Base-by-base conservation (phyloP, 768 basidiomycete genomes). In the Cystobasidium tubakii region DNA sequence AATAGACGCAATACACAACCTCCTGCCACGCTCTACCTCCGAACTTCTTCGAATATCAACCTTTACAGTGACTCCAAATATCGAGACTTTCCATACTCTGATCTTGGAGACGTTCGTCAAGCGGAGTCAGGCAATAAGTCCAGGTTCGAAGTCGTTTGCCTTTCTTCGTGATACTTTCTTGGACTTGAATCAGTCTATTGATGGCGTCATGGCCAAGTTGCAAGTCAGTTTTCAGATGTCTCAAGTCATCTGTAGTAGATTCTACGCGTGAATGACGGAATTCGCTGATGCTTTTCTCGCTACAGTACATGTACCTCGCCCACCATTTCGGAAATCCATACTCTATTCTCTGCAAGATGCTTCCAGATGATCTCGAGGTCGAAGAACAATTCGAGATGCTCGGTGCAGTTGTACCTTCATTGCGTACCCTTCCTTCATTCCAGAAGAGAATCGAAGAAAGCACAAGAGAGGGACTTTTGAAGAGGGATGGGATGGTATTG, bases 101-200 rank as follows among this genome's bases (percentile, higher is more conserved):
- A 60, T 71, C 12, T 31, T 19, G 9, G 36, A 78, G 74, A 55
- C 74, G 19, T 72, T 78, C 60, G 42, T 77, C 65, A 73, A 75
- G 31, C 66, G 54, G 39, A 42, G 42, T 7, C 43, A 74, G 12
- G 75, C 75, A 21, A 66, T 78, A 12, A 33, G 23, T 17, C 74
- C 75, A 6, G 73, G 73, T 0, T 69, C 75, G 3, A 66, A 65
- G 39, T 63, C 33, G 0, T 77, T 67, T 36, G 27, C 7, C 9
- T 73, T 74, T 23, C 33, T 79, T 12, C 74, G 73, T 53, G 31
- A 71, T 13, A 67, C 71, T 3, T 79, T 79, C 53, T 63, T 74
- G 55, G 77, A 77, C 57, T 13, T 75, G 15, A 66, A 79, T 44
- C 76, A 77, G 19, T 77, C 77, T 23, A 75, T 77, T 44, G 77